Percentiles rank a stretch among this genome's conserved stretches.
Evolutionary conservation across 129 eudicot species (phyloP).

Genomic region (Lactuca sativa): DNA sequence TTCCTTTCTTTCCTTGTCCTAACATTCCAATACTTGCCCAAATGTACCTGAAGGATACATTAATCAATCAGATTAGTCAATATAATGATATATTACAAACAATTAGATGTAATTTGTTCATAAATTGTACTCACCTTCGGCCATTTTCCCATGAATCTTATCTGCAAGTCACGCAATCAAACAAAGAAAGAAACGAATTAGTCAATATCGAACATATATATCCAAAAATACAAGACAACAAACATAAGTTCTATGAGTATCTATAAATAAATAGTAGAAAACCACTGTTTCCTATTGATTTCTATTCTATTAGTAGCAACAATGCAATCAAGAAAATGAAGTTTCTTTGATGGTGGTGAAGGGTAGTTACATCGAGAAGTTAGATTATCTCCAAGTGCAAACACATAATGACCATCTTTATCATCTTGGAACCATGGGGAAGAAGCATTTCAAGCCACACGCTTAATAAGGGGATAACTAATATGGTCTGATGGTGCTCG

Average conservation of each 20-base stretch:
- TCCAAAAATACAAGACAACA: background rate
- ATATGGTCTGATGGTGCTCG: too few relatives aligned
- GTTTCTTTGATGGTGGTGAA: constrained; percentile 38
- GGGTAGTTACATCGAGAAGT: constrained; percentile 89
- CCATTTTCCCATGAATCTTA: constrained; percentile 45
- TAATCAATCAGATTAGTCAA: background rate
- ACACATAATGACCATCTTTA: constrained; percentile 86
- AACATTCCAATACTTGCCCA: constrained; percentile 85
- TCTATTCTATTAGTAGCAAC: too few relatives aligned
- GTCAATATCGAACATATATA: background rate
- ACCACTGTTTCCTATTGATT: too few relatives aligned
- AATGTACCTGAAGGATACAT: constrained; percentile 55
- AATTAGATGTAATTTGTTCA: background rate
- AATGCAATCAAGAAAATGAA: constrained; percentile 19
- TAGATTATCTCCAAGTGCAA: constrained; percentile 89
- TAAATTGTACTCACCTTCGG: constrained; percentile 50
- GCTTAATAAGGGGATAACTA: too few relatives aligned
- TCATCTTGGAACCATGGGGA: constrained; percentile 90
- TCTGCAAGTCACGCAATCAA: background rate
- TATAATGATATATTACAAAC: background rate
- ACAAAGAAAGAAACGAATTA: background rate
- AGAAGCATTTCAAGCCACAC: constrained; percentile 47
- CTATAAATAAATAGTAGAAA: too few relatives aligned
- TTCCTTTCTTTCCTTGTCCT: constrained; percentile 81
- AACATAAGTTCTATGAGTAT: background rate